Conservation (phyloP, 257 asterid genomes). For the Fraxinus quadrangulata region DNA sequence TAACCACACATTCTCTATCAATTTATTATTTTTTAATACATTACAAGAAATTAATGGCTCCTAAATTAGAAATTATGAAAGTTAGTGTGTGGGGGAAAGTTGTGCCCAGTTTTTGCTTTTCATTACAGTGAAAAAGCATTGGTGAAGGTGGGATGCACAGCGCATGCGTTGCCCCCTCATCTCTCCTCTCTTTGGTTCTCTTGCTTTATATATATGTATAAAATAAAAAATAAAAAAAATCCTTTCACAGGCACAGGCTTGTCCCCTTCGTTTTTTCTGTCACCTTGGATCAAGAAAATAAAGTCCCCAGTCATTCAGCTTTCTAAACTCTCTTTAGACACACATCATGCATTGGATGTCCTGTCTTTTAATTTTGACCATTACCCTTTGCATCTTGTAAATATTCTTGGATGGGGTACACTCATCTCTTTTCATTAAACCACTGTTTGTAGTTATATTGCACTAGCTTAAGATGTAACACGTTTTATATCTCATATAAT, state of each 20-base stretch:
- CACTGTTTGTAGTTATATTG: no score
- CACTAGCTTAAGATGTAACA: no score
- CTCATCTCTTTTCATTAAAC: no score
- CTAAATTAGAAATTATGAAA: no score
- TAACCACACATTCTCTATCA: no score
- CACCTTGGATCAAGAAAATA: conserved; percentile 22
- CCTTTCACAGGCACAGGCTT: no score
- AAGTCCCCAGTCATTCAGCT: background rate
- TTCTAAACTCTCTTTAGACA: background rate
- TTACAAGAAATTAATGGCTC: no score
- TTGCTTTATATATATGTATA: no score
- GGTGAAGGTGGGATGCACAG: background rate
- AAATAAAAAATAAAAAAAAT: no score
- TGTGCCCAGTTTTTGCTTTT: background rate
- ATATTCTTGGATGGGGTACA: background rate
- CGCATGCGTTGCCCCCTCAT: conserved; percentile 25
- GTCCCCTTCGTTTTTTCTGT: background rate
- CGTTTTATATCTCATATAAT: no score
- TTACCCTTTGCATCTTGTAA: background rate
- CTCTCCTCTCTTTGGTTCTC: no score
- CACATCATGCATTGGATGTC: background rate
- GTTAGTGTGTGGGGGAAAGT: background rate
- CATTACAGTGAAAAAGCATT: background rate
- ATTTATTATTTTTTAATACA: no score
- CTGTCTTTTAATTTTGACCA: background rate